Evolutionary conservation across 345 rosid genomes (phyloP).

Genomic region (Gossypium rotundifolium): DNA sequence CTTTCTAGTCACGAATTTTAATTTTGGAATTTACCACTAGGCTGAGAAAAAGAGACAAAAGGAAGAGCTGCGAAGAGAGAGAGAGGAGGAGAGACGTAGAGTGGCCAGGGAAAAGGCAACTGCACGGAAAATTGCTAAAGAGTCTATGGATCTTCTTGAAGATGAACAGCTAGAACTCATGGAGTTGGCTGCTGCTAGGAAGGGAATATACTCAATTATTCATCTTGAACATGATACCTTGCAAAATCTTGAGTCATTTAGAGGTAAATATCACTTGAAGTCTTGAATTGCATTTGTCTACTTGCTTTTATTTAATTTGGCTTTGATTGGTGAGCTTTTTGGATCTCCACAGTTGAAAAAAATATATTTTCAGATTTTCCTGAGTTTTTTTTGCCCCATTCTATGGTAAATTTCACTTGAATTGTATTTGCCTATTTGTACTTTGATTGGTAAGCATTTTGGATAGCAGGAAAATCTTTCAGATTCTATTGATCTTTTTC

Average conservation of each 20-base stretch:
- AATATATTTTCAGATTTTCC: neutral
- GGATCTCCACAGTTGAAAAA: neutral
- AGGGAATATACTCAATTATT: constrained; percentile 68
- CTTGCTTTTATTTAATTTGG: neutral
- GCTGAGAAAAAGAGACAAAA: constrained; percentile 84
- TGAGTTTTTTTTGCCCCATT: neutral
- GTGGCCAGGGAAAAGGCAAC: constrained; percentile 94
- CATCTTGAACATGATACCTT: constrained; percentile 74
- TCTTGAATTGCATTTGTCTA: neutral
- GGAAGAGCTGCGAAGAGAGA: constrained; percentile 87
- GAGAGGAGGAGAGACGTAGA: constrained; percentile 74
- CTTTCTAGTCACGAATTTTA: neutral
- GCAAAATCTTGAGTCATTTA: constrained; percentile 77
- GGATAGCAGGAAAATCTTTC: neutral
- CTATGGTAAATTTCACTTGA: neutral
- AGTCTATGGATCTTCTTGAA: constrained; percentile 95
- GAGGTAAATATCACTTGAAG: constrained; percentile 43
- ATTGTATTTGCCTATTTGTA: neutral
- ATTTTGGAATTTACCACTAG: constrained; percentile 29
- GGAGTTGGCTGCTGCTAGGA: constrained; percentile 90
- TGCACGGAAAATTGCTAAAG: constrained; percentile 94
- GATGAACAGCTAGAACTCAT: constrained; percentile 98
- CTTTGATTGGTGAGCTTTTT: neutral
- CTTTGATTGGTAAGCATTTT: neutral
- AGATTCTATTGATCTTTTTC: neutral